These are phyloP conservation scores for Aspergillus luchuensis DNA, from an alignment of 2,329 filamentous ascomycete genomes.

Conservation along the genomic window DNA sequence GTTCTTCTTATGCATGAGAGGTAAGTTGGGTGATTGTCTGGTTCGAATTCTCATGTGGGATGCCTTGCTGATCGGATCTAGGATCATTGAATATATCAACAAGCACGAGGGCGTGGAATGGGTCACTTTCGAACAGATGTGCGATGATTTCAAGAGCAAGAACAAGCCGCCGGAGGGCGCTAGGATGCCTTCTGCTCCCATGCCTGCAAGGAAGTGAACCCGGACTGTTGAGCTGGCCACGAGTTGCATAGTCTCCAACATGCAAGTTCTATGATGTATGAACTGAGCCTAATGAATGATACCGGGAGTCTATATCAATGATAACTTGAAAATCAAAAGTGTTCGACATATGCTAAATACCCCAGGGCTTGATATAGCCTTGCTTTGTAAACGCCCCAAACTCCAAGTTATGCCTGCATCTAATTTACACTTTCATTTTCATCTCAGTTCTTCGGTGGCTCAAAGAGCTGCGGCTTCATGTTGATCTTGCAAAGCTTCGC, in stretches of 20 bases:
- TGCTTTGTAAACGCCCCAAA: constrained; percentile 21
- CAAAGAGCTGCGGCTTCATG: constrained; percentile 87
- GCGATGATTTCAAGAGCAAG: constrained; percentile 66
- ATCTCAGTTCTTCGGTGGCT: constrained; percentile 41
- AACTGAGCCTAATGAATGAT: not conserved
- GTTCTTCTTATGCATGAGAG: constrained; percentile 73
- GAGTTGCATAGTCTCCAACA: not conserved
- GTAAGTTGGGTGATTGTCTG: constrained; percentile 38
- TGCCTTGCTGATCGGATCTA: constrained; percentile 16
- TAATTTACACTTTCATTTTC: not conserved
- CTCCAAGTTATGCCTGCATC: constrained; percentile 26
- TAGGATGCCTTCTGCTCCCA: constrained; percentile 27
- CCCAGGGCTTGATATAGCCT: not conserved
- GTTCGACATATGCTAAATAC: not conserved
- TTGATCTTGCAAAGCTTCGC: constrained; percentile 91
- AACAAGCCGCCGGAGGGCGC: constrained; percentile 29
- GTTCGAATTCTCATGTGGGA: not conserved
- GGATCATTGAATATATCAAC: constrained; percentile 69
- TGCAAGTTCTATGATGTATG: not conserved
- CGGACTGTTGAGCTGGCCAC: not conserved
- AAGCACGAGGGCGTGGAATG: constrained; percentile 55
- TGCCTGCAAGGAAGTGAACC: constrained; percentile 9
- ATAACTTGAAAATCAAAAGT: not conserved
- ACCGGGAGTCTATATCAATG: not conserved
- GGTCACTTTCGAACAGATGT: constrained; percentile 66